phyloP scores from a whole-genome alignment of 345 rosid species.

The Kandelia obovata region DNA sequence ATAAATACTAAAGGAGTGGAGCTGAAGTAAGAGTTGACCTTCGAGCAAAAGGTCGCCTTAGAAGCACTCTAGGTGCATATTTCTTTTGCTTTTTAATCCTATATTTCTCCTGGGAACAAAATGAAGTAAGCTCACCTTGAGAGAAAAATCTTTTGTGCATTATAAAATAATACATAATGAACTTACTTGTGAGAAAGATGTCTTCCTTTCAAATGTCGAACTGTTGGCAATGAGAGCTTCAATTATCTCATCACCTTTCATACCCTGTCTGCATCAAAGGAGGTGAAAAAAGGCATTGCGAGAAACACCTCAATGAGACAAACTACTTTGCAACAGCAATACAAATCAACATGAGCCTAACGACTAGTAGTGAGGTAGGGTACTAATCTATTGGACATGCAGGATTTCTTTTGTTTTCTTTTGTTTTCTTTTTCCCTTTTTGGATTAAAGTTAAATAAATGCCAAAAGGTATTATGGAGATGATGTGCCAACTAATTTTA shows the following conservation, averaged over 20 bases:
- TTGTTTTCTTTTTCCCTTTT: too few species aligned
- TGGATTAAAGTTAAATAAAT: too few species aligned
- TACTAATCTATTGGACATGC: too few species aligned
- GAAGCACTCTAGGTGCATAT: conserved; percentile 81
- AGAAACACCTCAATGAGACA: not conserved
- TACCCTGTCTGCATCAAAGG: conserved; percentile 65
- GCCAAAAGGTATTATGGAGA: too few species aligned
- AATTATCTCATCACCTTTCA: conserved; percentile 76
- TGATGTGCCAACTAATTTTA: too few species aligned
- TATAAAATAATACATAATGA: not conserved
- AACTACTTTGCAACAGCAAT: too few species aligned
- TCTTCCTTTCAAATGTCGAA: conserved; percentile 85
- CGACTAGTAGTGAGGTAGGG: too few species aligned
- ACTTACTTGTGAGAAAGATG: conserved; percentile 69
- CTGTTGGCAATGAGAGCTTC: conserved; percentile 92
- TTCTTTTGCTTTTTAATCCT: conserved; percentile 87
- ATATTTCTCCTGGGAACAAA: conserved; percentile 70
- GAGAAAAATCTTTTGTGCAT: not conserved
- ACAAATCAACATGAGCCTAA: too few species aligned
- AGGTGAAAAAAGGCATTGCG: not conserved
- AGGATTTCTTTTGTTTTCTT: too few species aligned
- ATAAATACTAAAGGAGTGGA: too few species aligned
- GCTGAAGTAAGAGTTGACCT: conserved; percentile 36
- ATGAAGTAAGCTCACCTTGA: conserved; percentile 4
- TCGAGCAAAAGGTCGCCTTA: conserved; percentile 74